A percentile compares a stretch with the other conserved stretches of the same genome.
These are phyloP conservation scores for Parastagonospora avenae DNA, from an alignment of 2,329 filamentous ascomycete genomes.

Conservation along the genomic window DNA sequence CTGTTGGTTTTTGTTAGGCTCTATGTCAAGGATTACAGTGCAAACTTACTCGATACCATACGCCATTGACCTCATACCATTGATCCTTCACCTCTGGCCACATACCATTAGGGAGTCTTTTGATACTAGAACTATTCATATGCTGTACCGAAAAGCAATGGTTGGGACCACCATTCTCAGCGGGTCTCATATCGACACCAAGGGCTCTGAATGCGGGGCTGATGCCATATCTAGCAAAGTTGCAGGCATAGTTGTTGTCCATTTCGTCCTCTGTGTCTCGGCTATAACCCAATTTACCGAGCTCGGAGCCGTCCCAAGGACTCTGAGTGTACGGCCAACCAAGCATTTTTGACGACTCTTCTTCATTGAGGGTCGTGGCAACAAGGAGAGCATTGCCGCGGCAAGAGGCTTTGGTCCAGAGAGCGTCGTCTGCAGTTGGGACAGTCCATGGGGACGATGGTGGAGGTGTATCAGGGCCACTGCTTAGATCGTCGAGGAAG, in stretches of 20 bases:
- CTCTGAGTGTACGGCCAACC: constrained; percentile 7
- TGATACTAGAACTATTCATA: background rate
- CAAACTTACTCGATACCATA: background rate
- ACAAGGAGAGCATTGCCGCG: constrained; percentile 8
- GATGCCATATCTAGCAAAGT: background rate
- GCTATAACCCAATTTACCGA: constrained; percentile 12
- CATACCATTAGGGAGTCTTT: background rate
- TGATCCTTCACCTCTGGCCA: background rate
- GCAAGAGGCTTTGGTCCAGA: constrained; percentile 3
- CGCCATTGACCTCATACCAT: background rate
- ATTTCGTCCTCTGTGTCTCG: background rate
- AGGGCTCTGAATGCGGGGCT: background rate
- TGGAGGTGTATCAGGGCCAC: no score
- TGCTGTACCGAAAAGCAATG: background rate
- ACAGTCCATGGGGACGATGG: background rate
- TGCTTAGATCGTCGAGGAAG: no score
- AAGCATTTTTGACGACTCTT: constrained; percentile 2
- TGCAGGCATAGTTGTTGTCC: background rate
- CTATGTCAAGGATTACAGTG: background rate
- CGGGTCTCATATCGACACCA: background rate
- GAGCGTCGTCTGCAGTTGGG: background rate
- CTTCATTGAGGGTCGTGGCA: constrained; percentile 8
- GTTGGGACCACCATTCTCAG: background rate
- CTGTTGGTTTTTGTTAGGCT: background rate
- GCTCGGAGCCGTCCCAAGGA: constrained; percentile 9